These are phyloP conservation scores for Gypsophila paniculata DNA, from an alignment of 179 eudicot species.

Conservation along the genomic window DNA sequence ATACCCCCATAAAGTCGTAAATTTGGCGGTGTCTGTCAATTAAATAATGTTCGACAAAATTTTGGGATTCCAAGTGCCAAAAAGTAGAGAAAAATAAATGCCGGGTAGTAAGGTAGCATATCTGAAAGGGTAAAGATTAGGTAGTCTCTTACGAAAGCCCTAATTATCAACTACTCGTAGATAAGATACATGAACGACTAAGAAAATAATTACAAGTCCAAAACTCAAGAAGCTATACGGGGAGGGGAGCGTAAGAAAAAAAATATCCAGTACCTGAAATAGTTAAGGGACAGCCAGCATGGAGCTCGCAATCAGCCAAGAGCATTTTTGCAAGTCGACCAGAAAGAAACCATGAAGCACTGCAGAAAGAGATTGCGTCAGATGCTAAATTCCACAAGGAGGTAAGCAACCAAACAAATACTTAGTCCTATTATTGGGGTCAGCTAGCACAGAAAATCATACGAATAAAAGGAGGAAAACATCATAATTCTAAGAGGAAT, in stretches of 20 bases:
- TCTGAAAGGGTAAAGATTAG: too few relatives aligned
- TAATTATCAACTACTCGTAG: background rate
- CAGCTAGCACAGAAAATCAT: background rate
- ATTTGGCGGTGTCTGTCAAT: too few relatives aligned
- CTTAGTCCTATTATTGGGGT: background rate
- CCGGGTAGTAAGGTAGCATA: too few relatives aligned
- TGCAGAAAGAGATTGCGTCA: slow-evolving; percentile 24
- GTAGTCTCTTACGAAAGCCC: too few relatives aligned
- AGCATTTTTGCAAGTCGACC: slow-evolving; percentile 89
- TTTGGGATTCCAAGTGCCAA: too few relatives aligned
- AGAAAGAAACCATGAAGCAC: slow-evolving; percentile 80
- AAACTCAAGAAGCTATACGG: background rate
- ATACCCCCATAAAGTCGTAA: too few relatives aligned
- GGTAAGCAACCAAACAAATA: background rate
- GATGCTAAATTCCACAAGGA: background rate
- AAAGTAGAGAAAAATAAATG: too few relatives aligned
- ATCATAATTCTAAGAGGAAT: background rate
- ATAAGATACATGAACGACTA: background rate
- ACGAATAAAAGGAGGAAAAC: background rate
- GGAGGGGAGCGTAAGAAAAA: background rate
- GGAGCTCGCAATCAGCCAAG: slow-evolving; percentile 77
- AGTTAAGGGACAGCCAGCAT: slow-evolving; percentile 62
- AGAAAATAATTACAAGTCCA: background rate
- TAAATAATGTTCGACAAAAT: too few relatives aligned
- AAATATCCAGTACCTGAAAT: slow-evolving; percentile 56